A percentile compares a stretch with the other conserved stretches of the same genome.
Evolutionary conservation across 2,329 filamentous ascomycete species (phyloP).

Genomic region (Colletotrichum lindemuthianum): DNA sequence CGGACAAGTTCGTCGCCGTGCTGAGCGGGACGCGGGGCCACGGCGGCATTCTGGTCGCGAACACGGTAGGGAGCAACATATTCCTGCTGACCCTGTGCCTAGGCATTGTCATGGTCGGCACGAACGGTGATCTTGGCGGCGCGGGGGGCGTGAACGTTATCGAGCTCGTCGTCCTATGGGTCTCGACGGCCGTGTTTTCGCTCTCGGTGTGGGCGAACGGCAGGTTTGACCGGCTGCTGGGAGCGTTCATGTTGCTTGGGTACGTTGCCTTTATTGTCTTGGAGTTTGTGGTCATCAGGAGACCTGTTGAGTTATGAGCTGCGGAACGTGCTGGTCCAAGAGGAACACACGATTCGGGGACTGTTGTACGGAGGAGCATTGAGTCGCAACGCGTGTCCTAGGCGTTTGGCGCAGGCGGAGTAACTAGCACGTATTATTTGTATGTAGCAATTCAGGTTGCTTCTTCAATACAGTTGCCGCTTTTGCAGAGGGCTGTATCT

Average conservation of each 20-base stretch:
- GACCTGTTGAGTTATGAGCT: neutral
- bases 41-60: conserved; percentile 60
- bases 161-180: conserved; percentile 37
- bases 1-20: conserved; percentile 62
- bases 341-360: too few species aligned
- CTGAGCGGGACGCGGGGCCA: conserved; percentile 58
- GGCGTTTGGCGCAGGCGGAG: too few species aligned
- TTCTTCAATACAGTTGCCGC: neutral
- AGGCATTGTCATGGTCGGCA: conserved; percentile 48
- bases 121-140: conserved; percentile 20
- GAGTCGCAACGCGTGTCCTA: too few species aligned
- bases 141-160: conserved; percentile 24
- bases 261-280: conserved; percentile 37
- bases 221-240: conserved; percentile 25
- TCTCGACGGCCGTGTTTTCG: conserved; percentile 36
- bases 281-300: conserved; percentile 35
- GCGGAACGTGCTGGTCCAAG: too few species aligned
- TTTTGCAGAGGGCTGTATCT: neutral
- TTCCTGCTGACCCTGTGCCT: conserved; percentile 63
- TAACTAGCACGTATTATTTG: neutral
- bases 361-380: too few species aligned
- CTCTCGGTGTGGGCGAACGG: conserved; percentile 37
- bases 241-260: conserved; percentile 29
- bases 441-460: neutral
- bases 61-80: conserved; percentile 64